Conservation (phyloP, 768 basidiomycete genomes). For the Trametes meyenii region DNA sequence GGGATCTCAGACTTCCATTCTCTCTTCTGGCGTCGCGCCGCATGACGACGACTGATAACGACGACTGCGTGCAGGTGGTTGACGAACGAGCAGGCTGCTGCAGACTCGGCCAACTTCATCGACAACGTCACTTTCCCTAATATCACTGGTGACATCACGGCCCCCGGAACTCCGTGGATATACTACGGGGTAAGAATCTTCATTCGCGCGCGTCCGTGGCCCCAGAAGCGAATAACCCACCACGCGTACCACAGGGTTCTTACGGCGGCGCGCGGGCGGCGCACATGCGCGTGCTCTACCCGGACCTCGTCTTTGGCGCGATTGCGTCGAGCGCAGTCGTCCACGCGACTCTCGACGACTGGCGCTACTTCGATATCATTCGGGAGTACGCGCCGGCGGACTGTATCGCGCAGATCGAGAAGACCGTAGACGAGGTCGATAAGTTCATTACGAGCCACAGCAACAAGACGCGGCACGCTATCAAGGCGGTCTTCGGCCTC, state of each 20-base stretch:
- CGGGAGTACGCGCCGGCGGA: constrained; percentile 64
- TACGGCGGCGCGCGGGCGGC: constrained; percentile 95
- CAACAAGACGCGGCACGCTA: constrained; percentile 41
- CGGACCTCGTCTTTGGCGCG: constrained; percentile 84
- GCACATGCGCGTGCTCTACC: constrained; percentile 87
- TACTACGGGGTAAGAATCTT: constrained; percentile 76
- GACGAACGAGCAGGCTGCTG: constrained; percentile 81
- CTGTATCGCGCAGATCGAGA: constrained; percentile 64
- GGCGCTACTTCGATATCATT: constrained; percentile 90
- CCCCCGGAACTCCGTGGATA: constrained; percentile 78
- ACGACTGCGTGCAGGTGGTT: constrained; percentile 40
- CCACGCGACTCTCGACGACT: constrained; percentile 78
- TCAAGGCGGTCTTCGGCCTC: constrained; percentile 83
- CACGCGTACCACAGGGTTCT: constrained; percentile 57
- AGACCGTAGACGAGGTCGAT: constrained; percentile 65
- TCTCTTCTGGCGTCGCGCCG: background rate
- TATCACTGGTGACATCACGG: constrained; percentile 64
- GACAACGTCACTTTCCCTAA: constrained; percentile 68
- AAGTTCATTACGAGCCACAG: constrained; percentile 50
- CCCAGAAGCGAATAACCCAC: background rate
- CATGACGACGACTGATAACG: background rate
- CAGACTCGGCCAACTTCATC: constrained; percentile 91
- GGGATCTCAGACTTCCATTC: too few relatives aligned
- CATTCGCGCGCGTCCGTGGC: background rate
- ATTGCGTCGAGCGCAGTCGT: constrained; percentile 93